A percentile compares a stretch with the other conserved stretches of the same genome.
Conservation (phyloP, 169 alveolate species). For the Babesia sp. region DNA sequence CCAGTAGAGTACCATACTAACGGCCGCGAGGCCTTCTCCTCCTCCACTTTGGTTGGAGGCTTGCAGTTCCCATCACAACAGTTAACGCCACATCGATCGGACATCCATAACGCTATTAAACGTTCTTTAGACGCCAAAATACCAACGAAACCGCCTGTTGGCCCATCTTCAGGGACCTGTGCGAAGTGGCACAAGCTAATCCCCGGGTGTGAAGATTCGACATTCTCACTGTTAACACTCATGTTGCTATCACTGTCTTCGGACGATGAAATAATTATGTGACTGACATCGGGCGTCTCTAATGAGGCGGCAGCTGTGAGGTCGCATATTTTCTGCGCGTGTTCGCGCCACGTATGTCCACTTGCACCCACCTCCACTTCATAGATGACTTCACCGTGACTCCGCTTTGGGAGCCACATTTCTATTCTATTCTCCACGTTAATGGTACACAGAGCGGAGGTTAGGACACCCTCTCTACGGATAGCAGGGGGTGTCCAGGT, state of each 20-base stretch:
- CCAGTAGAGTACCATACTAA: neutral
- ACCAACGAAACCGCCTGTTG: constrained; percentile 30
- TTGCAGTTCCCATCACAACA: no score
- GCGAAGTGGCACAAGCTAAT: constrained; percentile 45
- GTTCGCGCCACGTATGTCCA: neutral
- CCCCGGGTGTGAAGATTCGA: constrained; percentile 28
- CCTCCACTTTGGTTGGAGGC: neutral
- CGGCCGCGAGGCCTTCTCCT: neutral
- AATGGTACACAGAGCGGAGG: constrained; percentile 45
- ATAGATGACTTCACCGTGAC: constrained; percentile 15
- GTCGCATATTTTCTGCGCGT: constrained; percentile 53
- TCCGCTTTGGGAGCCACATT: constrained; percentile 51
- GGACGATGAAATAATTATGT: neutral
- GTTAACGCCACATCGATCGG: no score
- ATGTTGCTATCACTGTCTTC: neutral
- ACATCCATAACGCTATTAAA: neutral
- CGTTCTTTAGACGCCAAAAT: neutral
- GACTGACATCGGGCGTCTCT: neutral
- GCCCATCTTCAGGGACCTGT: neutral
- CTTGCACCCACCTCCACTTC: constrained; percentile 43
- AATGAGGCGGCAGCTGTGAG: constrained; percentile 2
- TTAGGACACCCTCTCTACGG: neutral
- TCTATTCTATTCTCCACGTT: constrained; percentile 32
- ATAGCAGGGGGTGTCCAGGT: constrained; percentile 59
- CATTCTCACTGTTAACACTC: no score